These are phyloP conservation scores for Leccinum arenicola DNA, from an alignment of 768 basidiomycete species.

Conservation along the genomic window DNA sequence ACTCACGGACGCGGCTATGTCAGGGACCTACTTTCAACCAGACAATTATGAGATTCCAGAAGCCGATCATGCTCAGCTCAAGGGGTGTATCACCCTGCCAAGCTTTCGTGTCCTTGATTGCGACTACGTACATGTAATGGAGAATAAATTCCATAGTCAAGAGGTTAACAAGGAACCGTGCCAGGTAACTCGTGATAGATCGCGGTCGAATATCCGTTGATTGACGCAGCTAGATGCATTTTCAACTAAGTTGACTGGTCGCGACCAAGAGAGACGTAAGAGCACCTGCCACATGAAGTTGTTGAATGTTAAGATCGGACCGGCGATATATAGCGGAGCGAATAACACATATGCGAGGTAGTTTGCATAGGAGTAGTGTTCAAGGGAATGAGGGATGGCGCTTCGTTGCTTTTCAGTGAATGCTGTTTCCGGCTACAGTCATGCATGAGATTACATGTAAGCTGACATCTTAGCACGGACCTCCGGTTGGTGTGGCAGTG, in stretches of 20 bases:
- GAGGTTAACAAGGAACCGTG: conserved; percentile 69
- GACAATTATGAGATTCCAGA: conserved; percentile 94
- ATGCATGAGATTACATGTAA: conserved; percentile 3
- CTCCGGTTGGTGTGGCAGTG: conserved; percentile 36
- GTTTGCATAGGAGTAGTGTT: conserved; percentile 64
- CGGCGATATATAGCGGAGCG: conserved; percentile 91
- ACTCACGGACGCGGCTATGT: not conserved
- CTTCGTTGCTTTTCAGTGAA: conserved; percentile 62
- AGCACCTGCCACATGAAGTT: conserved; percentile 92
- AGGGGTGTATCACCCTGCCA: conserved; percentile 79
- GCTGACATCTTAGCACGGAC: conserved; percentile 31
- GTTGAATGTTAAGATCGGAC: conserved; percentile 95
- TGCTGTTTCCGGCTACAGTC: conserved; percentile 25
- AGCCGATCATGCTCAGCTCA: conserved; percentile 88
- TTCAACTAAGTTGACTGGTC: not conserved
- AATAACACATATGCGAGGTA: conserved; percentile 89
- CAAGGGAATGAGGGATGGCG: conserved; percentile 48
- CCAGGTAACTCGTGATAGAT: conserved; percentile 50
- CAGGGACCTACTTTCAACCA: conserved; percentile 81
- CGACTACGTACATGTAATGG: conserved; percentile 96
- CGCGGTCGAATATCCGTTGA: conserved; percentile 46
- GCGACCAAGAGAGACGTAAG: not conserved
- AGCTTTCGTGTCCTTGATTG: conserved; percentile 85
- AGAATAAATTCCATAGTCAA: conserved; percentile 88
- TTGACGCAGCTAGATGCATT: conserved; percentile 51